A percentile compares a stretch with the other conserved stretches of the same genome.
Evolutionary conservation across 2,329 filamentous ascomycete genomes (phyloP).

Genomic region (Cladosporium sp.): DNA sequence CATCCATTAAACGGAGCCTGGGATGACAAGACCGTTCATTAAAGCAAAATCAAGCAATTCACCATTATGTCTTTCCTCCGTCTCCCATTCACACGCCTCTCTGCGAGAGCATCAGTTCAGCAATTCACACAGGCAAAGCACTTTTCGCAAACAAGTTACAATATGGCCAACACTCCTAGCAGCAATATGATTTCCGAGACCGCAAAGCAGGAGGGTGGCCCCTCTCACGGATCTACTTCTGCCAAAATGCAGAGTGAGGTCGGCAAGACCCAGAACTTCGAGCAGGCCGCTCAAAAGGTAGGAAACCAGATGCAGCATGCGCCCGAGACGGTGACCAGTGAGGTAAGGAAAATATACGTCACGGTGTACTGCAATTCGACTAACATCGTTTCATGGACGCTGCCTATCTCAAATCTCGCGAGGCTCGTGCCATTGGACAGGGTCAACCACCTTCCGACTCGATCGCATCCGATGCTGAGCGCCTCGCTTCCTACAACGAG

Average conservation of each 20-base stretch:
- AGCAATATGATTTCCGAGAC: constrained; percentile 30
- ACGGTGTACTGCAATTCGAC: neutral
- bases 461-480: constrained; percentile 37
- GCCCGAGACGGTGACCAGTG: constrained; percentile 32
- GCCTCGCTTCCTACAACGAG: constrained; percentile 33
- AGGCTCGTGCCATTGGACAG: constrained; percentile 32
- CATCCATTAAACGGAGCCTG: neutral
- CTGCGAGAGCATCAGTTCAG: neutral
- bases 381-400: constrained; percentile 31
- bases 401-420: constrained; percentile 38
- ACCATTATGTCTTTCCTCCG: neutral
- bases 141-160: neutral
- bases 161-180: constrained; percentile 14
- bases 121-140: neutral
- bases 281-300: constrained; percentile 27
- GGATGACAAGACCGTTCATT: neutral
- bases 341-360: constrained; percentile 12
- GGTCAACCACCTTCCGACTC: constrained; percentile 27
- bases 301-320: constrained; percentile 25
- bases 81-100: neutral
- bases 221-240: constrained; percentile 28
- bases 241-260: constrained; percentile 33
- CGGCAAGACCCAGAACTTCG: constrained; percentile 26
- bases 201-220: constrained; percentile 30
- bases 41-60: neutral